A percentile compares a stretch with the other conserved stretches of the same genome.
These are phyloP conservation scores for Skeletonema costatum DNA, from an alignment of 108 stramenopile genomes.

Conservation along the genomic window DNA sequence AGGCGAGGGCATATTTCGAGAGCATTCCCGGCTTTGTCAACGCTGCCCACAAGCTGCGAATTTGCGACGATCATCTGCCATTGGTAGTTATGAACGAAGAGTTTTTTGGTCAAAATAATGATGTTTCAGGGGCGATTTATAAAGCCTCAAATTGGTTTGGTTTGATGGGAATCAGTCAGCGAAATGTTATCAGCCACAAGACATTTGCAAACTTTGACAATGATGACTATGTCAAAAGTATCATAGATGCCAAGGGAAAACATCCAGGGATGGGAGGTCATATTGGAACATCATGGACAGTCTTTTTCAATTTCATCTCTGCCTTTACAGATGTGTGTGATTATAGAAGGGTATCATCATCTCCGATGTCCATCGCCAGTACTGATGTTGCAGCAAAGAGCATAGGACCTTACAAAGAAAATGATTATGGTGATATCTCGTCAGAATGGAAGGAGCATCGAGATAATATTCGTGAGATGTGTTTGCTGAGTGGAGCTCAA, in stretches of 20 bases:
- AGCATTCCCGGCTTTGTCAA: conserved; percentile 9
- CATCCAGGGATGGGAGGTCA: conserved; percentile 34
- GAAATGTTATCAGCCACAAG: conserved; percentile 2
- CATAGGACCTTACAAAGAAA: too few relatives aligned
- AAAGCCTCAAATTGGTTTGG: conserved; percentile 7
- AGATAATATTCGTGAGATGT: too few relatives aligned
- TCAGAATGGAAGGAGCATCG: too few relatives aligned
- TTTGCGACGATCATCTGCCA: conserved; percentile 9
- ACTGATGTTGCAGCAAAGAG: neutral
- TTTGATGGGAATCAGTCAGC: conserved; percentile 1
- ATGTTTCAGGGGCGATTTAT: neutral
- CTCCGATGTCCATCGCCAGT: neutral
- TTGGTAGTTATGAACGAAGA: conserved; percentile 6
- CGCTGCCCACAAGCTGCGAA: conserved; percentile 11
- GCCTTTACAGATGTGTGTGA: conserved; percentile 18
- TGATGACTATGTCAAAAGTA: neutral
- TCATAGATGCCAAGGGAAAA: neutral
- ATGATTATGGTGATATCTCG: too few relatives aligned
- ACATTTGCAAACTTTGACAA: conserved; percentile 3
- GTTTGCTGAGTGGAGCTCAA: too few relatives aligned
- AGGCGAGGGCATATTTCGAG: neutral
- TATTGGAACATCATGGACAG: conserved; percentile 32
- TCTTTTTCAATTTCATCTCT: conserved; percentile 20
- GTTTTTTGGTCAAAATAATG: neutral
- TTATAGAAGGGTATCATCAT: neutral